A percentile compares a stretch with the other conserved stretches of the same genome.
phyloP scores from a whole-genome alignment of 306 rosid genomes.

The Citrullus amarus region DNA sequence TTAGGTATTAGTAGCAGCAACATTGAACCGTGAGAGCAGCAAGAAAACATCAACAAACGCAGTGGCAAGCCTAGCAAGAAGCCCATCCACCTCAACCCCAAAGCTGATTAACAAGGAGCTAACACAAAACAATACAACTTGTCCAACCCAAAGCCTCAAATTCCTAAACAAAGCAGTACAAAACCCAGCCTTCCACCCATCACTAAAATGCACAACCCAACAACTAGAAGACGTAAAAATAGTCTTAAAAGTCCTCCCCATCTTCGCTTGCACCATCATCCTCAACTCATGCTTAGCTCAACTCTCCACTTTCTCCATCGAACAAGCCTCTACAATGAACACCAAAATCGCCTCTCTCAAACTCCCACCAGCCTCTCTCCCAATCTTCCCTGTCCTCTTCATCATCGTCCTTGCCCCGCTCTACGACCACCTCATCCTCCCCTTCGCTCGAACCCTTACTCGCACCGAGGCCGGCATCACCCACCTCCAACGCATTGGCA shows the following conservation, averaged over 20 bases:
- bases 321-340: constrained; percentile 77
- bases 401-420: constrained; percentile 60
- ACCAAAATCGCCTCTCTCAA: constrained; percentile 48
- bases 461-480: constrained; percentile 56
- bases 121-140: not conserved
- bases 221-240: constrained; percentile 64
- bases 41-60: constrained; percentile 31
- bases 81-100: constrained; percentile 20
- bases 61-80: constrained; percentile 22
- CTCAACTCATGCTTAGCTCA: constrained; percentile 80
- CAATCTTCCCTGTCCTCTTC: constrained; percentile 58
- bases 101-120: not conserved
- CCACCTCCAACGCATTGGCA: constrained; percentile 54
- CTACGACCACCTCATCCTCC: constrained; percentile 43
- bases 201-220: constrained; percentile 32
- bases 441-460: constrained; percentile 42
- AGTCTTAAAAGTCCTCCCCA: constrained; percentile 48
- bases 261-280: constrained; percentile 59
- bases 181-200: constrained; percentile 28
- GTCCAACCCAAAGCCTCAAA: constrained; percentile 23
- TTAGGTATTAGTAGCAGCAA: constrained; percentile 56
- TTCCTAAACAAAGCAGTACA: constrained; percentile 41
- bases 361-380: constrained; percentile 82
- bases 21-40: constrained; percentile 20
- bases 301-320: constrained; percentile 70